Evolutionary conservation across 2,329 filamentous ascomycete species (phyloP), one percentile per base, ranked within the genome.

Genomic region (Colletotrichum sublineola): DNA sequence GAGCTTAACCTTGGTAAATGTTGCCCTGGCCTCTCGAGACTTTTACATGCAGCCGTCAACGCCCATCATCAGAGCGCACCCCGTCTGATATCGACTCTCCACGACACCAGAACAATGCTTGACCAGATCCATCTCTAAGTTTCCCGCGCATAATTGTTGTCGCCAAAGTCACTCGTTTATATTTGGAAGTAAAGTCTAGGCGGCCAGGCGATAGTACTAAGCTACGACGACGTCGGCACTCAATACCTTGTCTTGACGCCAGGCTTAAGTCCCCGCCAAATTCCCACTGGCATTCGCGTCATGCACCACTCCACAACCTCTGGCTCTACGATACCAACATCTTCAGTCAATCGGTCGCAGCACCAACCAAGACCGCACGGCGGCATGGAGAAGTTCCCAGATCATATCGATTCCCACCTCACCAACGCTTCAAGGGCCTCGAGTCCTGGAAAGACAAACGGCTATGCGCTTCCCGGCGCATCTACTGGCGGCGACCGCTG

Each of bases 321-420:
- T 36, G 73, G 70, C 63, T 78, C 80, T 67, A 76, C 78, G 55
- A 76, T 77, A 74, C 80, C 82, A 74, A 77, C 79, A 46, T 76
- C 80, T 20, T 83, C 82, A 29, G 78, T 78, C 62, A 78, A 75
- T 68, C 80, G 79, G 63, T 70, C 78, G 57, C 77, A 81, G 67
- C 50, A 76, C 75, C 64, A 68, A 72, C 44, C 77, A 74, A 73
- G 77, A 75, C 63, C 67, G 57, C 73, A 75, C 62, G 61, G 66
- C 66, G 72, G 74, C 72, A 88, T 88, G 80, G 88, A 90, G 79
- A 89, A 89, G 79, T 90, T 90, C 74, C 88, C 88, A 75, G 88
- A 90, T 74, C 81, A 84, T 70, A 81, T 87, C 75, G 87, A 89
- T 75, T 74, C 80, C 7, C 76, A 75, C 58, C 74, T 74, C 73